Evolutionary conservation across 805 yeast species (phyloP).

Genomic region (Saccharomyces mikatae): DNA sequence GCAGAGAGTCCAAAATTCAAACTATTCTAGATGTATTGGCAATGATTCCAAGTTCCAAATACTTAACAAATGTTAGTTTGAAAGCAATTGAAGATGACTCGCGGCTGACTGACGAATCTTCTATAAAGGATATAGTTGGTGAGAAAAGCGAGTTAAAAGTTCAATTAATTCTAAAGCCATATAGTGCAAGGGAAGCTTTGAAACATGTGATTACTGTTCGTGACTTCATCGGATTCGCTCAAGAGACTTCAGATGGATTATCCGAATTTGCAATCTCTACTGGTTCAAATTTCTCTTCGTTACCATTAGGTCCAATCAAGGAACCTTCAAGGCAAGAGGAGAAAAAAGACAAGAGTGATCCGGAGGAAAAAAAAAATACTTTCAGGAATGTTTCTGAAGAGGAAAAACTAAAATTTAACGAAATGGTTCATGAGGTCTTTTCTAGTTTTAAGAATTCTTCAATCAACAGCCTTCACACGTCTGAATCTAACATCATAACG

Average conservation of each 20-base stretch:
- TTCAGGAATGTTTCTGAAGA: constrained; percentile 22
- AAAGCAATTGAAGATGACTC: constrained; percentile 9
- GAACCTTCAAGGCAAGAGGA: constrained; percentile 8
- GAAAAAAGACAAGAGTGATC: constrained; percentile 8
- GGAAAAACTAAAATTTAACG: constrained; percentile 21
- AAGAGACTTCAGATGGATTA: constrained; percentile 27
- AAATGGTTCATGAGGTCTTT: constrained; percentile 20
- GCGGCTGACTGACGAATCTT: constrained; percentile 14
- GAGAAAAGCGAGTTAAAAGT: constrained; percentile 10
- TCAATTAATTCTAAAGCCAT: constrained; percentile 20
- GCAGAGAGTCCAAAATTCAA: constrained; percentile 21
- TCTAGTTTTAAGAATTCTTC: constrained; percentile 12
- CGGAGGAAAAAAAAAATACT: constrained; percentile 14
- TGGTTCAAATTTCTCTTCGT: constrained; percentile 22
- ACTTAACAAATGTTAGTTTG: constrained; percentile 24
- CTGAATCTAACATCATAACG: constrained; percentile 19
- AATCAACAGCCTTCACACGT: constrained; percentile 11
- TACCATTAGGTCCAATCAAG: constrained; percentile 20
- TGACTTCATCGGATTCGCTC: constrained; percentile 28
- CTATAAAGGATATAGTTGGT: constrained; percentile 12
- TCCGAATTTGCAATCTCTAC: constrained; percentile 29
- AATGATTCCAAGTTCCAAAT: constrained; percentile 22
- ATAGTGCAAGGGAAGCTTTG: constrained; percentile 25
- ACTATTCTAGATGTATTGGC: constrained; percentile 22
- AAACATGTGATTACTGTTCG: constrained; percentile 27